Evolutionary conservation across 2,329 filamentous ascomycete genomes (phyloP).

Genomic region (Truncatella angustata): DNA sequence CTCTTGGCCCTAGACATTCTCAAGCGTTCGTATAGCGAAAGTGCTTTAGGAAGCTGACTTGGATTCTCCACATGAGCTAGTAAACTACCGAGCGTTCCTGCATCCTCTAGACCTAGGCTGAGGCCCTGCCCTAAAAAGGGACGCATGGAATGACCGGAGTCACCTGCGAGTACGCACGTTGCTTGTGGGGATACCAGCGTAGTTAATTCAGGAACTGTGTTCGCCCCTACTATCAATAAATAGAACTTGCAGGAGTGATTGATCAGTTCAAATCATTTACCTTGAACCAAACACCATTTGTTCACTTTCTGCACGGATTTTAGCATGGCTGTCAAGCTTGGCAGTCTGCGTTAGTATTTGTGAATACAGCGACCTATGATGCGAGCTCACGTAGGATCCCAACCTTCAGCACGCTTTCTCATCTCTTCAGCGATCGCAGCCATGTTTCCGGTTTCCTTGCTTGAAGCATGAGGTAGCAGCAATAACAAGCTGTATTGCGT

Average conservation of each 20-base stretch:
- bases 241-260: too few species aligned
- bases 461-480: not conserved
- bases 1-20: not conserved
- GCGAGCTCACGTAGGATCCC: not conserved
- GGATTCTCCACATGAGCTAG: not conserved
- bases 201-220: not conserved
- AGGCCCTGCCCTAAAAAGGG: conserved; percentile 6
- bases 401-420: not conserved
- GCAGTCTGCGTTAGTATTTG: not conserved
- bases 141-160: conserved; percentile 1
- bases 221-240: too few species aligned
- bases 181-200: not conserved
- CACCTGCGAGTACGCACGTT: not conserved
- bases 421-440: not conserved
- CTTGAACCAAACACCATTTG: not conserved
- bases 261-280: not conserved
- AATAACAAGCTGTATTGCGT: not conserved
- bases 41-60: not conserved
- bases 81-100: not conserved
- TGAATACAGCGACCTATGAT: too few species aligned
- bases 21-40: not conserved
- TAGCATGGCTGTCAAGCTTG: not conserved
- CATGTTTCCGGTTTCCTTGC: not conserved
- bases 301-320: not conserved
- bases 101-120: conserved; percentile 9